Evolutionary conservation across 2,329 filamentous ascomycete species (phyloP).

Genomic region (Sporothrix curviconia): DNA sequence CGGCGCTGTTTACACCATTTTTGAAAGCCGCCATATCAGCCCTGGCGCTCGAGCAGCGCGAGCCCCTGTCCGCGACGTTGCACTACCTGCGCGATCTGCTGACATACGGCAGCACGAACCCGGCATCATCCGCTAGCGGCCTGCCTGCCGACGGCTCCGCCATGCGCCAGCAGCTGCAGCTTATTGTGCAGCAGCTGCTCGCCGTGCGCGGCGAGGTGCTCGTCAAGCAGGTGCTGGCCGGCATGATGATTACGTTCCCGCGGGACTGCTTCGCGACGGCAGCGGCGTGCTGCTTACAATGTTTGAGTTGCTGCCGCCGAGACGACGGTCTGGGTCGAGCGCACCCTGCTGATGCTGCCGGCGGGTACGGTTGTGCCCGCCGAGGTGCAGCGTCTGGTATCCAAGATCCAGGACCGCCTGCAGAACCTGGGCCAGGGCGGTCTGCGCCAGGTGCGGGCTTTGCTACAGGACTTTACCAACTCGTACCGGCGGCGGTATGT

Average conservation of each 20-base stretch:
- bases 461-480: slow-evolving; percentile 95
- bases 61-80: slow-evolving; percentile 82
- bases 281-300: slow-evolving; percentile 85
- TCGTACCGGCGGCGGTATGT: slow-evolving; percentile 90
- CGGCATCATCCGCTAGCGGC: slow-evolving; percentile 45
- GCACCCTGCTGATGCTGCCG: slow-evolving; percentile 77
- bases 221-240: slow-evolving; percentile 83
- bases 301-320: slow-evolving; percentile 81
- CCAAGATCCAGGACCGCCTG: slow-evolving; percentile 66
- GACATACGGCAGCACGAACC: slow-evolving; percentile 75
- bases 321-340: slow-evolving; percentile 74
- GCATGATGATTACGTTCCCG: slow-evolving; percentile 99
- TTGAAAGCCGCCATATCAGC: slow-evolving; percentile 83
- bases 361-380: slow-evolving; percentile 69
- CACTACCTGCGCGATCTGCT: slow-evolving; percentile 91
- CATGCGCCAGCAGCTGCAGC: slow-evolving; percentile 54
- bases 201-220: slow-evolving; percentile 65
- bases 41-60: slow-evolving; percentile 80
- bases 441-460: slow-evolving; percentile 69
- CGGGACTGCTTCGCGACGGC: slow-evolving; percentile 93
- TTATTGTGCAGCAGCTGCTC: slow-evolving; percentile 67
- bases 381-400: slow-evolving; percentile 75
- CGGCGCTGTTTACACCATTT: slow-evolving; percentile 71
- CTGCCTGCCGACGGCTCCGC: neutral
- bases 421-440: slow-evolving; percentile 29